Base-by-base conservation (phyloP, 2,329 filamentous ascomycete species). In the Amauroascus verrucosus region DNA sequence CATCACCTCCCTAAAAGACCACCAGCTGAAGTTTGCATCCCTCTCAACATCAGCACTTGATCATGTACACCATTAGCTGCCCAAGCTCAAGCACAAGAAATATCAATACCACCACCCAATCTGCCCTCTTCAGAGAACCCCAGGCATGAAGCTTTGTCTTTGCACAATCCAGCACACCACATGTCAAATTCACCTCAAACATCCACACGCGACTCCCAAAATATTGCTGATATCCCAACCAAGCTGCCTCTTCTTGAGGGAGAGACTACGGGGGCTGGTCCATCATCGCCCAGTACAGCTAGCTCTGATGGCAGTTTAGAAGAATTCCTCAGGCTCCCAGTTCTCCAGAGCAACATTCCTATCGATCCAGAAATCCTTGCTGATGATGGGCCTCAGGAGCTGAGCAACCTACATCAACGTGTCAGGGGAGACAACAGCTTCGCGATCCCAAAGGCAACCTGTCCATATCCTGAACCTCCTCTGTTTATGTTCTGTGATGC, bases 401-500 rank as follows among this genome's bases (percentile, higher is more conserved):
- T 6, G 1, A 32, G 18, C 22, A 11, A 26, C 20, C 43, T 46
- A 20, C 22, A 16, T 4, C 22, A 1, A 22, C 14, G 6, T 41
- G 6, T 41, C 1, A 6, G 2, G 18, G 7, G n/a, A 41, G 38
- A 14, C 38, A 22, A 41, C 38, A 28, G 33, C 18, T 9, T 22
- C 24, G 47, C 20, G 14, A n/a, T 1, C n/a, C 33, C 30, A 16
- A 24, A 50, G 13, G 6, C 47, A 28, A 13, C 8, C 48, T 51
- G 35, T 32, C 13, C 20, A 30, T 51, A 51, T 41, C 20, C 48
- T 51, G 48, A 51, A 51, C 35, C 48, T 51, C 33, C 48, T 20
- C 48, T 43, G 24, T 51, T 20, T 32, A 51, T 43, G 20, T 51
- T 51, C 48, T 51, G 35, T 3, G 22, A 28, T 18, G 14, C 35